Evolutionary conservation across 148 eudicot genomes (phyloP), one percentile per base, ranked within the genome.

Genomic region (Nyssa sinensis): DNA sequence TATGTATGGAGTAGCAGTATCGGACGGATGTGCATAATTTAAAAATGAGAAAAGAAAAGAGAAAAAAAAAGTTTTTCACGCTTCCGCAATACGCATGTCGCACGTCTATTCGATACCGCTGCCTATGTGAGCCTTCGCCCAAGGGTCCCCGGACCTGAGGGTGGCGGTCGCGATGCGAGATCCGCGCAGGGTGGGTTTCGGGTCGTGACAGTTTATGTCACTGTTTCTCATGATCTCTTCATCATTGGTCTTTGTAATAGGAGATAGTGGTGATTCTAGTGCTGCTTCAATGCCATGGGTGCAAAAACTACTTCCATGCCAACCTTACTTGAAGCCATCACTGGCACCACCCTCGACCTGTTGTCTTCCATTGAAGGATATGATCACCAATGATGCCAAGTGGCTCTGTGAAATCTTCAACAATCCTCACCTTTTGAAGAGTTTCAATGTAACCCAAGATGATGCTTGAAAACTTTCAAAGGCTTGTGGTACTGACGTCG

Each of bases 381-480:
- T 74, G 62, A 3, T 74, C 1, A 4, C 4, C 5, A 25, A 6
- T 12, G 70, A 47, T 24, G 14, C 44, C 2, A 34, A 32, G 14
- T 74, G 77, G 64, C 62, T 65, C 1, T 74, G 70, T 24, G 34
- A 37, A 1, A 35, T 74, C 29, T 74, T 74, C 49, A 74, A 64
- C 70, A 74, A 74, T 14, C 30, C 49, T 53, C 44, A 33, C 7
- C 39, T 64, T 57, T 13, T 64, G 49, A 65, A 49, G 62, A 39
- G 16, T 8, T 55, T 51, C 27, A 74, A 74, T 41, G 51, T 53
- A 21, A 74, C 70, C 21, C 70, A 64, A 30, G 70, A 44, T 10
- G 70, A 74, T 27, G 77, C 77, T 25, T 21, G 65, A 12, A 49
- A 74, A n/a, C 77, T 74, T 24, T 31, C 70, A 1, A 66, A 64